Percentiles rank a stretch among this genome's conserved stretches.
phyloP scores from a whole-genome alignment of 2,329 filamentous ascomycete genomes.

The Hypomyces rosellus region DNA sequence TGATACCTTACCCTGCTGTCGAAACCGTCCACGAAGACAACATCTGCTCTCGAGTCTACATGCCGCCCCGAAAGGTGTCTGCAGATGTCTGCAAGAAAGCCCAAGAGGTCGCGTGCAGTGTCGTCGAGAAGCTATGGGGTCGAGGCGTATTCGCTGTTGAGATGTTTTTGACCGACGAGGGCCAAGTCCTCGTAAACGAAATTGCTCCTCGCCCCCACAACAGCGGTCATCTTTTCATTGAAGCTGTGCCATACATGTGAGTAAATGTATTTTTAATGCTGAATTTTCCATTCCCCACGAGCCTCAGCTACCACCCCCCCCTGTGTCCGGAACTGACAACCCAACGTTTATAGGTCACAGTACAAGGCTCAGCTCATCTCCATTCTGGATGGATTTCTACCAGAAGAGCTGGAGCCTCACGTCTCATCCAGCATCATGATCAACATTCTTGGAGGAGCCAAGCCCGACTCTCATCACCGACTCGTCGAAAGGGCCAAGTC shows the following conservation, averaged over 20 bases:
- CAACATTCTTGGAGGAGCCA: constrained; percentile 69
- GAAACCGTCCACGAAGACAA: constrained; percentile 95
- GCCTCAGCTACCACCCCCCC: not conserved
- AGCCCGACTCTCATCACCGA: constrained; percentile 52
- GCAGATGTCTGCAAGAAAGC: constrained; percentile 56
- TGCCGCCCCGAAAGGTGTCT: constrained; percentile 68
- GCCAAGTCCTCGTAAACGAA: constrained; percentile 38
- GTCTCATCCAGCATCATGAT: constrained; percentile 67
- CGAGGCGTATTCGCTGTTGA: constrained; percentile 95
- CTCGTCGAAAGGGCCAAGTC: constrained; percentile 42
- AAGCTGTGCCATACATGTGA: constrained; percentile 68
- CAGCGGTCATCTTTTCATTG: constrained; percentile 92
- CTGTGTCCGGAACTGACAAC: not conserved
- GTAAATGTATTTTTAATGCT: not conserved
- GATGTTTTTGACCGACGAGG: constrained; percentile 79
- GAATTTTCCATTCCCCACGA: not conserved
- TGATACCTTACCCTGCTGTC: constrained; percentile 76
- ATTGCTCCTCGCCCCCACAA: constrained; percentile 80
- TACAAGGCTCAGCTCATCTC: constrained; percentile 85
- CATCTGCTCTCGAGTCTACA: constrained; percentile 89
- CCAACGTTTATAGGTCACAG: constrained; percentile 52
- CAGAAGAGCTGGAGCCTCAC: constrained; percentile 50
- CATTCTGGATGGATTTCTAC: constrained; percentile 61
- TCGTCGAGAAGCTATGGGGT: constrained; percentile 74
- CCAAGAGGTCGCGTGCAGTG: constrained; percentile 69